Conservation (phyloP, 257 asterid genomes). For the Osmanthus fragrans region DNA sequence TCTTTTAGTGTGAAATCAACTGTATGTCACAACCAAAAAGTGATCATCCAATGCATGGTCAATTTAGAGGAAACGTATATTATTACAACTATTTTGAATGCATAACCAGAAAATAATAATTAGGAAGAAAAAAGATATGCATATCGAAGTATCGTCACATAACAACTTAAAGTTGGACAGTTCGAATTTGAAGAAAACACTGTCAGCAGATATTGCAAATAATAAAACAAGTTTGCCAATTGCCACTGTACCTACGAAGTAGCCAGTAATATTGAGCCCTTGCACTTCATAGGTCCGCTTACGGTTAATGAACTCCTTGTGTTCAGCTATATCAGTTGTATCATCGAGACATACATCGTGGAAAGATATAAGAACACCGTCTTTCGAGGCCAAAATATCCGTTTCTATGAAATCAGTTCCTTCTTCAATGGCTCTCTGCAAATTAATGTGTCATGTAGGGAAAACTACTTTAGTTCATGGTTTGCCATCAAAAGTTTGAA, state of each 20-base stretch:
- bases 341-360: slow-evolving; percentile 79
- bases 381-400: slow-evolving; percentile 83
- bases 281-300: slow-evolving; percentile 81
- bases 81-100: neutral
- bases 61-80: neutral
- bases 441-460: slow-evolving; percentile 10
- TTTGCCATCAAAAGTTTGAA: slow-evolving; percentile 4
- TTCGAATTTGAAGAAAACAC: slow-evolving; percentile 8
- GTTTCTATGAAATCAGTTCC: slow-evolving; percentile 97
- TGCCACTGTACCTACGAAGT: slow-evolving; percentile 55
- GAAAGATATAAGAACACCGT: slow-evolving; percentile 78
- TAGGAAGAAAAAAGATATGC: neutral
- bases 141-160: neutral
- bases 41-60: neutral
- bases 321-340: slow-evolving; percentile 71
- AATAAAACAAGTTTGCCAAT: neutral
- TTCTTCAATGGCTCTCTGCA: slow-evolving; percentile 97
- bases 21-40: slow-evolving; percentile 12
- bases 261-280: slow-evolving; percentile 67
- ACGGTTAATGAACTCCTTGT: slow-evolving; percentile 59
- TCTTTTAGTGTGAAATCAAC: slow-evolving; percentile 55
- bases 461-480: neutral
- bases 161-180: neutral
- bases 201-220: neutral
- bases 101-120: slow-evolving; percentile 3